Base-by-base conservation (phyloP, 140 eudicot species). In the Cichorium intybus region DNA sequence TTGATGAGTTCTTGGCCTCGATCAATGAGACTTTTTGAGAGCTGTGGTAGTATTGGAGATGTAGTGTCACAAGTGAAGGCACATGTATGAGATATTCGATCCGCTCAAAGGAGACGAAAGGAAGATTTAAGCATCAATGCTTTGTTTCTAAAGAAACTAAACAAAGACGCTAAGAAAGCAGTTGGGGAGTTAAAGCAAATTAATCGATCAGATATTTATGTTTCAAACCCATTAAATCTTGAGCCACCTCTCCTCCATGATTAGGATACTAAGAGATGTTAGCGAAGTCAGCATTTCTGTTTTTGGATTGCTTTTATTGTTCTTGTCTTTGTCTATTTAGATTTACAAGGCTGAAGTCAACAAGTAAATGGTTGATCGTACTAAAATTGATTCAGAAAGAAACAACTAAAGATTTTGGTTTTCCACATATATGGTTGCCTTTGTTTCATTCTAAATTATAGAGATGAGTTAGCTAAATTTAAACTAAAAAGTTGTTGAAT, bases 41-140 rank as follows among this genome's bases (percentile, higher is more conserved):
- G 72, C 5, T 70, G 81, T 58, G 77, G 81, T 47, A 37, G 70
- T 5, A n/a, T 59, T 24, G 71, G 37, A 46, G 75, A 80, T 47
- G 39, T 75, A 2, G 75, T 69, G 56, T 62, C 78, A 4, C 82
- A 77, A 52, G 75, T 76, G 12, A 77, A 68, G 48, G 76, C 45
- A 45, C 70, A 72, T 39, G 63, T 70, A 3, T 20, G 70, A 12
- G 68, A 77, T 41, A 73, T 77, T 22, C 75, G 33, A 33, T 77
- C 77, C 0, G 77, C 77, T 43, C 72, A 76, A 24, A 28, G 74
- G 26, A 71, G 77, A 50, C 33, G 63, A 22, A 67, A 54, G 29
- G 72, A 72, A 39, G 62, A 53, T 34, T 39, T 72, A 39, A 59
- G 55, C 52, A 65, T 66, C 1, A 69, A 64, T 24, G 49, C 27